These are phyloP conservation scores for Metschnikowia reukaufii DNA, from an alignment of 805 yeast species.

Conservation along the genomic window DNA sequence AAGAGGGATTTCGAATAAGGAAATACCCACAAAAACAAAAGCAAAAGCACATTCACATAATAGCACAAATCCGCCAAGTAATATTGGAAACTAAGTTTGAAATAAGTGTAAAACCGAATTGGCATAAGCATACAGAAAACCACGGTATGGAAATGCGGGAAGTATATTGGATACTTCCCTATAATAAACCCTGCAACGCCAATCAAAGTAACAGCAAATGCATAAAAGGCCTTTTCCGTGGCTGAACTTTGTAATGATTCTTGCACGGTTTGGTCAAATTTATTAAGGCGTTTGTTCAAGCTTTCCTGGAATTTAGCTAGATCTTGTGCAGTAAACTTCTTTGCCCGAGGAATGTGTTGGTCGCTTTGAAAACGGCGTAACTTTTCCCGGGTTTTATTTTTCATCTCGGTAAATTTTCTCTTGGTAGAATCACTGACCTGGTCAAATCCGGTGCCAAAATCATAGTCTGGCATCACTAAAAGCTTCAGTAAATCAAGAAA, in stretches of 20 bases:
- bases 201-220: slow-evolving; percentile 65
- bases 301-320: slow-evolving; percentile 32
- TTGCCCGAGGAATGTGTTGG: slow-evolving; percentile 8
- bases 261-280: slow-evolving; percentile 39
- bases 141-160: slow-evolving; percentile 72
- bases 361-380: slow-evolving; percentile 29
- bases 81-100: slow-evolving; percentile 76
- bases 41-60: slow-evolving; percentile 72
- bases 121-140: slow-evolving; percentile 72
- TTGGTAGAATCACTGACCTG: slow-evolving; percentile 37
- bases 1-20: slow-evolving; percentile 74
- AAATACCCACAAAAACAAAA: slow-evolving; percentile 77
- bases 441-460: slow-evolving; percentile 41
- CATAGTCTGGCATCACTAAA: slow-evolving; percentile 42
- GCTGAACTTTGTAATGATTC: slow-evolving; percentile 33
- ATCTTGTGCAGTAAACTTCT: slow-evolving; percentile 22
- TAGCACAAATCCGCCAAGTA: slow-evolving; percentile 92
- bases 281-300: slow-evolving; percentile 30
- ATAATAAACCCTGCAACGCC: slow-evolving; percentile 73
- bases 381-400: slow-evolving; percentile 32
- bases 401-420: slow-evolving; percentile 37
- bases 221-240: slow-evolving; percentile 76
- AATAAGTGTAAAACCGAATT: slow-evolving; percentile 77
- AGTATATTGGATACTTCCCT: slow-evolving; percentile 73
- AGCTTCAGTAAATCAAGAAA: slow-evolving; percentile 39